These are phyloP conservation scores for Nemania bipapillata DNA, from an alignment of 2,329 filamentous ascomycete species.

Conservation along the genomic window DNA sequence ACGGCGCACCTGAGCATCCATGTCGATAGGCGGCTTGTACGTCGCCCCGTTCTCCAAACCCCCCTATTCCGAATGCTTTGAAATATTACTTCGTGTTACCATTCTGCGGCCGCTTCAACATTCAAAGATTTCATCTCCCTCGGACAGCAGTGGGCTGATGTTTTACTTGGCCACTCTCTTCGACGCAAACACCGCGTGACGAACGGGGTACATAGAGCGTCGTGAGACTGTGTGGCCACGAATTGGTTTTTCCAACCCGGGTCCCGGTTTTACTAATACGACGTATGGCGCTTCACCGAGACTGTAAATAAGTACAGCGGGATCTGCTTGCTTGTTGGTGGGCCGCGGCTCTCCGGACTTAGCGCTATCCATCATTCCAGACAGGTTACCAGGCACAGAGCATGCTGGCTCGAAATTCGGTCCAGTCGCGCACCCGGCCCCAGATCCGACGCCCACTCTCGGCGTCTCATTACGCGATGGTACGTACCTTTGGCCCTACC, in stretches of 20 bases:
- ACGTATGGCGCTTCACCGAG: conserved; percentile 1
- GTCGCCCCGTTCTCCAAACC: not conserved
- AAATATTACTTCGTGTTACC: too few relatives aligned
- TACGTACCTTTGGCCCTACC: conserved; percentile 12
- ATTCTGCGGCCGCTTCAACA: not conserved
- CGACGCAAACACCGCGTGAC: conserved; percentile 18
- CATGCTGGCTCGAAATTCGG: conserved; percentile 7
- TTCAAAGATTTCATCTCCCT: conserved; percentile 18
- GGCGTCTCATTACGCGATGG: conserved; percentile 27
- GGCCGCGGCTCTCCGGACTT: conserved; percentile 14
- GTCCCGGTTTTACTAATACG: not conserved
- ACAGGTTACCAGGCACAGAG: too few relatives aligned
- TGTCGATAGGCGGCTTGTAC: not conserved
- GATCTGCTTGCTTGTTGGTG: conserved; percentile 25
- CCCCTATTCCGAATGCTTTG: too few relatives aligned
- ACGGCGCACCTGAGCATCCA: not conserved
- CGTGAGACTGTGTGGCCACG: conserved; percentile 13
- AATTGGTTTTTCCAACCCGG: not conserved
- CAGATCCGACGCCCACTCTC: conserved; percentile 17
- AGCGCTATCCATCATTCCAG: too few relatives aligned
- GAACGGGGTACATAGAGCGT: not conserved
- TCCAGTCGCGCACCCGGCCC: conserved; percentile 5
- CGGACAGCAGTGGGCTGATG: conserved; percentile 11
- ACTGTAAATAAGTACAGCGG: not conserved
- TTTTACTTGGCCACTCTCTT: not conserved